Conservation (phyloP, 1,284 basidiomycete species). For the Cutaneotrichosporon arboriforme region DNA sequence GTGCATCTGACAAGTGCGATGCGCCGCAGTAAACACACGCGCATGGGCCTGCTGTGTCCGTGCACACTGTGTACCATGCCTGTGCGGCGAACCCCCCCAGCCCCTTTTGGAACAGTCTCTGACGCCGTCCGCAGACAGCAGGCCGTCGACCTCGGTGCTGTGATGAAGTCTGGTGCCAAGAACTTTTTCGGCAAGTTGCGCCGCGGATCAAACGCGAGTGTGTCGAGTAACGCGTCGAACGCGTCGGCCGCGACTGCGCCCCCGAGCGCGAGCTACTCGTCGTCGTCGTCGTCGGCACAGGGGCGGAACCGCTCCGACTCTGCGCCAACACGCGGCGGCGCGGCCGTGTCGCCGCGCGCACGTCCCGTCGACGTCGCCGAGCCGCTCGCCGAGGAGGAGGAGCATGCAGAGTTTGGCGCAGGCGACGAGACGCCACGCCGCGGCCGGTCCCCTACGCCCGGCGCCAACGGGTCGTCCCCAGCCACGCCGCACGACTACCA, state of each 20-base stretch:
- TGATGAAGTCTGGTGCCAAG: constrained; percentile 36
- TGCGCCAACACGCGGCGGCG: background rate
- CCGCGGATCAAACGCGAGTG: constrained; percentile 16
- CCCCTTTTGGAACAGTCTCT: too few relatives aligned
- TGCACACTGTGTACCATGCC: too few relatives aligned
- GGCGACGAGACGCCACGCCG: constrained; percentile 17
- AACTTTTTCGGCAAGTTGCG: constrained; percentile 41
- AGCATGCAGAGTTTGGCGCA: too few relatives aligned
- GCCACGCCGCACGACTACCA: background rate
- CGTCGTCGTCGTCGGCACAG: too few relatives aligned
- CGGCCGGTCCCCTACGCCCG: constrained; percentile 10
- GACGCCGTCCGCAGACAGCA: constrained; percentile 13
- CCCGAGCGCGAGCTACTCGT: background rate
- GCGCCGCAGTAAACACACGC: too few relatives aligned
- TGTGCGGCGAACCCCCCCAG: too few relatives aligned
- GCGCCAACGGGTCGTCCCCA: too few relatives aligned
- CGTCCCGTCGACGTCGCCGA: constrained; percentile 1
- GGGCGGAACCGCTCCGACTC: too few relatives aligned
- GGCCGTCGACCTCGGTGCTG: constrained; percentile 38
- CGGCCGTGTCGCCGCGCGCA: background rate
- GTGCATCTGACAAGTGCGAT: too few relatives aligned
- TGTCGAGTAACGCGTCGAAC: constrained; percentile 1
- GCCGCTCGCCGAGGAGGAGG: background rate
- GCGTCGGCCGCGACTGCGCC: background rate
- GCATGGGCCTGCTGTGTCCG: too few relatives aligned